Conservation (phyloP, 805 yeast genomes). For the Yarrowia deformans region DNA sequence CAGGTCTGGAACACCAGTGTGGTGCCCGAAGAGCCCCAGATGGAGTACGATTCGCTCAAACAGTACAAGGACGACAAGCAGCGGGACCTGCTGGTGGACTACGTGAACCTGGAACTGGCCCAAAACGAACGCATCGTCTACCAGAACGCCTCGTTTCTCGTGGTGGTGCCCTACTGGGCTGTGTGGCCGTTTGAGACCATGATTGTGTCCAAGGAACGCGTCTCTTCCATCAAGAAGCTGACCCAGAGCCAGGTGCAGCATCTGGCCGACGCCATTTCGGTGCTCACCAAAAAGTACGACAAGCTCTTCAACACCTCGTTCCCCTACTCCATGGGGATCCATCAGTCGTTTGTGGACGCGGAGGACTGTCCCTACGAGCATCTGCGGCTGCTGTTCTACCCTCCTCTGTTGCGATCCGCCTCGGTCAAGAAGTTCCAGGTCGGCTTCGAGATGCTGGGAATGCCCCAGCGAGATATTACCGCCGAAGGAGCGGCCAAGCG, state of each 20-base stretch:
- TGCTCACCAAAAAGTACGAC: conserved; percentile 69
- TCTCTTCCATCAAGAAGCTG: conserved; percentile 59
- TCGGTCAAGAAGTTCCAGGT: conserved; percentile 78
- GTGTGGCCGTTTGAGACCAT: conserved; percentile 82
- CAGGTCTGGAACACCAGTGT: conserved; percentile 78
- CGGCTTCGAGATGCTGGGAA: conserved; percentile 67
- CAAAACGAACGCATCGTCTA: conserved; percentile 58
- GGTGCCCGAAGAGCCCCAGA: conserved; percentile 70
- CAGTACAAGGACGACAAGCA: conserved; percentile 55
- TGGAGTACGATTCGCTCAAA: conserved; percentile 61
- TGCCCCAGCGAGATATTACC: conserved; percentile 72
- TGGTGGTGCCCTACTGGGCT: conserved; percentile 82
- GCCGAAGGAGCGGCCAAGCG: conserved; percentile 66
- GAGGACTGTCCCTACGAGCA: conserved; percentile 53
- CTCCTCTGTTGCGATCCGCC: conserved; percentile 76
- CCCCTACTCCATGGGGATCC: conserved; percentile 84
- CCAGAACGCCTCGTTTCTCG: conserved; percentile 68
- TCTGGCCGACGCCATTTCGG: conserved; percentile 62
- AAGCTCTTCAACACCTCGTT: conserved; percentile 72
- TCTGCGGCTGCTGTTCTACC: conserved; percentile 80
- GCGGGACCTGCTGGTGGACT: conserved; percentile 66
- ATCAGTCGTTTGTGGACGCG: conserved; percentile 69
- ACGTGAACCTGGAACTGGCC: conserved; percentile 61
- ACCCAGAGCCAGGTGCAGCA: conserved; percentile 58
- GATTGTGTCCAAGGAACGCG: conserved; percentile 63